Conservation (phyloP, 257 asterid species). For the Gynochthodes officinalis region DNA sequence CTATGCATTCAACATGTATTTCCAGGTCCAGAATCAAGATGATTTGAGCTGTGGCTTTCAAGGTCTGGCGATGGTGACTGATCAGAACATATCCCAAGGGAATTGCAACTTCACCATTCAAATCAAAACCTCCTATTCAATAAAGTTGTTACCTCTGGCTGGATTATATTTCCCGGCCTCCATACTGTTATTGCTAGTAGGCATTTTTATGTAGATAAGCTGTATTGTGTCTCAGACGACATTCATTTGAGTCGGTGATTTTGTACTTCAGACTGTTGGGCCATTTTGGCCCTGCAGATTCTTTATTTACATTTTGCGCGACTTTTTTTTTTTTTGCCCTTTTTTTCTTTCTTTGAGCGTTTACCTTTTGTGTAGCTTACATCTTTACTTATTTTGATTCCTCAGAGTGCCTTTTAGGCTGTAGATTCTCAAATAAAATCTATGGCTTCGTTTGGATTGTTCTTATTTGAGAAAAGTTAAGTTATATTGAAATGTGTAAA, state of each 20-base stretch:
- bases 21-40: constrained; percentile 36
- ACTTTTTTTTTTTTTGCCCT: too few species aligned
- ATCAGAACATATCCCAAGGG: constrained; percentile 36
- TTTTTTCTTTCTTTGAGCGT: too few species aligned
- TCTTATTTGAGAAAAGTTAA: too few species aligned
- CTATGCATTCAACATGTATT: constrained; percentile 39
- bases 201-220: constrained; percentile 4
- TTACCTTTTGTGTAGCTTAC: too few species aligned
- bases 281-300: neutral
- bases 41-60: constrained; percentile 37
- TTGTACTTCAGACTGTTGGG: neutral
- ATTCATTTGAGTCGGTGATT: constrained; percentile 6
- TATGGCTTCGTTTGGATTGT: too few species aligned
- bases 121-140: constrained; percentile 22
- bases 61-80: constrained; percentile 38
- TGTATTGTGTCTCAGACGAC: neutral
- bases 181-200: constrained; percentile 15
- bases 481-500: too few species aligned
- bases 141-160: constrained; percentile 21
- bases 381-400: too few species aligned
- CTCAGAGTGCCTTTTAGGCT: too few species aligned
- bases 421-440: too few species aligned
- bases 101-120: constrained; percentile 43
- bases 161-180: constrained; percentile 9
- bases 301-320: neutral